These are phyloP conservation scores for Cystobasidium slooffiae DNA, from an alignment of 1,284 basidiomycete genomes.

Conservation along the genomic window DNA sequence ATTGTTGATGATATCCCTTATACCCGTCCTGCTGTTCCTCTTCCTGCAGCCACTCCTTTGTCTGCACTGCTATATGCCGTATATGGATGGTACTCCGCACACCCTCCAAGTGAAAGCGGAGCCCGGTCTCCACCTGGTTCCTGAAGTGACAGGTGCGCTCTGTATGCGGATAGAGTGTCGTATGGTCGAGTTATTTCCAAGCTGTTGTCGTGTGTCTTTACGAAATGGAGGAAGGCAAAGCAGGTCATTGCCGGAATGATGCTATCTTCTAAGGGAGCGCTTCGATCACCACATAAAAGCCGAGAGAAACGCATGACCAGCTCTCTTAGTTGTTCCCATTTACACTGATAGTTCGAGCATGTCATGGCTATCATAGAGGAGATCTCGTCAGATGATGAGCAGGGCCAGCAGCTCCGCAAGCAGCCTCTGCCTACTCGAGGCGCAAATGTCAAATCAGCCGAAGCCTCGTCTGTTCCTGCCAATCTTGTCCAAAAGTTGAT, in stretches of 20 bases:
- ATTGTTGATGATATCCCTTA: neutral
- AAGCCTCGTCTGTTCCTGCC: neutral
- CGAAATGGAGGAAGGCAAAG: neutral
- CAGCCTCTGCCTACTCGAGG: neutral
- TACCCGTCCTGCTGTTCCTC: neutral
- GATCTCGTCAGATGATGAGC: slow-evolving; percentile 18
- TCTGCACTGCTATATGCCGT: neutral
- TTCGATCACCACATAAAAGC: neutral
- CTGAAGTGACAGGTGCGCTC: neutral
- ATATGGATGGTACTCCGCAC: slow-evolving; percentile 10
- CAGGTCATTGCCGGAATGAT: neutral
- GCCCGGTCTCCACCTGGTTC: neutral
- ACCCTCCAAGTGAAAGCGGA: neutral
- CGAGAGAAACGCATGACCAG: too few relatives aligned
- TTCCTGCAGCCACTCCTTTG: slow-evolving; percentile 12
- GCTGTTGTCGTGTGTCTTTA: neutral
- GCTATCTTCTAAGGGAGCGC: neutral
- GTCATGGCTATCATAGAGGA: slow-evolving; percentile 35
- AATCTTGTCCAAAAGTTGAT: neutral
- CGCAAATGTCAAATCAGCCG: neutral
- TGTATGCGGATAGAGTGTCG: too few relatives aligned
- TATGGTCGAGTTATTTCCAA: neutral
- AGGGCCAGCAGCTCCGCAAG: neutral
- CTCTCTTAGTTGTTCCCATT: neutral
- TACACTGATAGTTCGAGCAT: neutral